Evolutionary conservation across 306 rosid species (phyloP), one percentile per base, ranked within the genome.

Genomic region (Rubus parviflorus): DNA sequence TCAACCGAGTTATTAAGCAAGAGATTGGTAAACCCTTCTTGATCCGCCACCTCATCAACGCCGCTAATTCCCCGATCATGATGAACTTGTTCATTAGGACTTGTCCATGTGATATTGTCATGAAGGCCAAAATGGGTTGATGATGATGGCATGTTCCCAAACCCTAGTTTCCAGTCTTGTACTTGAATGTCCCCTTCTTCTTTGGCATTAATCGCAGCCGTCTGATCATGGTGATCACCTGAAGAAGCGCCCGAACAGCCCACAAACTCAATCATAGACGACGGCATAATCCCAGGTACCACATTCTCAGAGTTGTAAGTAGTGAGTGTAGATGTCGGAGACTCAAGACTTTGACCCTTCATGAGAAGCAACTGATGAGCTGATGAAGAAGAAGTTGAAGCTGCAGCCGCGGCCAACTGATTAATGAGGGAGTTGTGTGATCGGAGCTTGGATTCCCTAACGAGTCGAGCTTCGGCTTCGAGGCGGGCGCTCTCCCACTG

Each of bases 401-500:
- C 52, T 75, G 68, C 45, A 73, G 75, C 47, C 41, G 77, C 56
- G 83, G 69, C 62, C 38, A 79, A 84, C 20, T 85, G 86, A 42
- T 82, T 83, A 35, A 85, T 62, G n/a, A 90, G 86, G 58, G 65
- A 57, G 20, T 12, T 42, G 13, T 88, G 88, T 4, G 92, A 82
- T 12, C 91, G 91, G 9, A 92, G 81, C 77, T 86, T 96, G 9
- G 99, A 96, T 78, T 96, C 99, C 63, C 99, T 82, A 11, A 93
- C 99, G 7, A 96, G 88, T 53, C 99, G 84, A 12, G 99, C 98
- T 82, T 96, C 99, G 38, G 99, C 99, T 88, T 96, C 99, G 15
- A 96, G 98, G 7, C 99, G 86, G 45, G 99, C 99, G 77, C 99
- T 96, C 52, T 96, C 99, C 99, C 99, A 96, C 71, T 96, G 99